Evolutionary conservation across 495 filamentous ascomycete species (phyloP).

Genomic region (Penicillium lagena): DNA sequence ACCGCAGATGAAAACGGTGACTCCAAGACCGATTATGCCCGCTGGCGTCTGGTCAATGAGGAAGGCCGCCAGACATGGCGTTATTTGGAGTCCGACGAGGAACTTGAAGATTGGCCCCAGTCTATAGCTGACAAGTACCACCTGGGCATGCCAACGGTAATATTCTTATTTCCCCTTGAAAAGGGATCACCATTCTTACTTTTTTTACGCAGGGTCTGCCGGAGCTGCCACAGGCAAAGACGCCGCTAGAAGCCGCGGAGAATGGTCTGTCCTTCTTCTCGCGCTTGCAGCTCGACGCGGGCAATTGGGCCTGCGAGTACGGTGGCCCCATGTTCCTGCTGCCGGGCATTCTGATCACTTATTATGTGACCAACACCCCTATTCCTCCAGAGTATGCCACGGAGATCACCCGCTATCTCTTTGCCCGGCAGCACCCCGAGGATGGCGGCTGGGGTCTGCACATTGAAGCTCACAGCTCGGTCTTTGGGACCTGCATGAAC

Average conservation of each 20-base stretch:
- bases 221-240: slow-evolving; percentile 60
- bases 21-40: slow-evolving; percentile 61
- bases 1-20: slow-evolving; percentile 33
- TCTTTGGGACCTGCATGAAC: slow-evolving; percentile 86
- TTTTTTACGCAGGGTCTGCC: slow-evolving; percentile 55
- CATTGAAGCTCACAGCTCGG: slow-evolving; percentile 89
- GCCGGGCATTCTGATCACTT: slow-evolving; percentile 77
- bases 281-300: slow-evolving; percentile 76
- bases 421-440: slow-evolving; percentile 74
- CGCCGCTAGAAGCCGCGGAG: slow-evolving; percentile 65
- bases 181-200: slow-evolving; percentile 2
- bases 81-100: slow-evolving; percentile 76
- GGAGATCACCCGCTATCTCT: slow-evolving; percentile 92
- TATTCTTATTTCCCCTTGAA: background rate
- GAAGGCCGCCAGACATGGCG: slow-evolving; percentile 86
- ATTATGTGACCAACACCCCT: slow-evolving; percentile 84
- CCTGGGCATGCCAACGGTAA: slow-evolving; percentile 65
- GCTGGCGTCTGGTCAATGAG: slow-evolving; percentile 83
- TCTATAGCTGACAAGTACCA: slow-evolving; percentile 76
- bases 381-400: slow-evolving; percentile 75
- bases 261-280: slow-evolving; percentile 90
- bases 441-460: slow-evolving; percentile 98
- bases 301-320: slow-evolving; percentile 97
- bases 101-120: slow-evolving; percentile 75
- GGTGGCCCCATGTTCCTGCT: slow-evolving; percentile 86